Base-by-base conservation (phyloP, 306 rosid species). In the Pterocarpus santalinus region DNA sequence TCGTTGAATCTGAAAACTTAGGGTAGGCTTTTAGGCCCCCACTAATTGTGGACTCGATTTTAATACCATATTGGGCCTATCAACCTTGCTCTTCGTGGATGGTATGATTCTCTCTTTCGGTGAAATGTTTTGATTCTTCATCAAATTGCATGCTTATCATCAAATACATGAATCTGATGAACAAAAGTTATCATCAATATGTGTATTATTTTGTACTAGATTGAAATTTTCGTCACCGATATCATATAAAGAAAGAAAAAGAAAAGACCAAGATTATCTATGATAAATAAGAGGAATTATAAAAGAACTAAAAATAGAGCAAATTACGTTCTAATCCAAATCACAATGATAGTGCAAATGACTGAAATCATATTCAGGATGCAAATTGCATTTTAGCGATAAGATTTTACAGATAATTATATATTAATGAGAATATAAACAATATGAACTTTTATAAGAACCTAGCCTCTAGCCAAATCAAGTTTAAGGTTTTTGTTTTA, bases 21-120 rank as follows among this genome's bases (percentile, higher is more conserved):
- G 69, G 58, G 2, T 82, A 76, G 77, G 60, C 49, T 70, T 70
- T 55, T 2, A 28, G 46, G 63, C 12, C 63, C 35, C 69, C 46
- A 64, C 52, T 71, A 4, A 51, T 44, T 2, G 66, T 73, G 77
- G 71, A 65, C 79, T 57, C 39, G 34, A 78, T 10, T 11, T 5
- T 12, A 34, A 63, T 34, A 3, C 73, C 73, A 32, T 7, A 44
- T 72, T 73, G 81, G 83, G 77, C 80, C 69, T 79, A 49, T 73
- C 77, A 73, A 28, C 49, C 8, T 70, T 64, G 11, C n/a, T 60
- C 63, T 79, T 39, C 47, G 52, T 79, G 72, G 72, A 8, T 70
- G 43, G 32, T n/a, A 71, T 32, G 47, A 34, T 12, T 55, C 33
- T 34, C 17, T 67, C 71, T 79, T 69, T 79, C 70, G 17, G 51